Evolutionary conservation across 352 stramenopile species (phyloP), one percentile per base, ranked within the genome.

Genomic region (Elongisporangium undulatum): DNA sequence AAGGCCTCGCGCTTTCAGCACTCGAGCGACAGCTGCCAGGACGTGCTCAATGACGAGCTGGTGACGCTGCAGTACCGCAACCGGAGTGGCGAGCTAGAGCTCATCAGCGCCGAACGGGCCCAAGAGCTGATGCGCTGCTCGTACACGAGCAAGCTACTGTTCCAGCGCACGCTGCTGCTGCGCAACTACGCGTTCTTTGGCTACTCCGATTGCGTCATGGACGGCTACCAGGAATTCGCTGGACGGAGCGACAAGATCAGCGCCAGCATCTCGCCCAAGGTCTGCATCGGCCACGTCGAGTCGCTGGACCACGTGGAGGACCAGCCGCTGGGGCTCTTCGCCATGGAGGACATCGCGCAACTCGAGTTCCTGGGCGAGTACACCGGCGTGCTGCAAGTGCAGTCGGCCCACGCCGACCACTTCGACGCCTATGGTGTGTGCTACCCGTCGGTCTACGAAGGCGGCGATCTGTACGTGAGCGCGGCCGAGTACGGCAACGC

Each of bases 181-280:
- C 67, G 77, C 34, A 93, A 91, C 59, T 93, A 93, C 59, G 75
- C 57, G 22, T 92, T 90, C 62, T 90, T 81, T 74, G 83, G 81
- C 22, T 91, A 89, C 59, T 80, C 77, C 19, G 78, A 80, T 66
- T 68, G 64, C 48, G 56, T 67, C 15, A 55, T 74, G 26, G 74
- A 90, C 48, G 78, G 72, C 10, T 89, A 86, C 38, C 62, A 77
- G 22, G 74, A 86, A 17, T 58, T 56, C 0, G 56, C 69, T n/a
- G 55, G 71, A 4, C 20, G 45, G 16, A 55, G 69, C 59, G 52
- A 56, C 16, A 45, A 45, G 34, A 17, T 45, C 34, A 67, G 57
- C n/a, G 55, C 61, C 7, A 61, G 71, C 22, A 69, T 87, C 34
- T 90, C 80, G 0, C 24, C 59, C 7, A 74, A 85, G 56, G 66